phyloP scores from a whole-genome alignment of 352 stramenopile genomes.

The Blastocystis sp. region DNA sequence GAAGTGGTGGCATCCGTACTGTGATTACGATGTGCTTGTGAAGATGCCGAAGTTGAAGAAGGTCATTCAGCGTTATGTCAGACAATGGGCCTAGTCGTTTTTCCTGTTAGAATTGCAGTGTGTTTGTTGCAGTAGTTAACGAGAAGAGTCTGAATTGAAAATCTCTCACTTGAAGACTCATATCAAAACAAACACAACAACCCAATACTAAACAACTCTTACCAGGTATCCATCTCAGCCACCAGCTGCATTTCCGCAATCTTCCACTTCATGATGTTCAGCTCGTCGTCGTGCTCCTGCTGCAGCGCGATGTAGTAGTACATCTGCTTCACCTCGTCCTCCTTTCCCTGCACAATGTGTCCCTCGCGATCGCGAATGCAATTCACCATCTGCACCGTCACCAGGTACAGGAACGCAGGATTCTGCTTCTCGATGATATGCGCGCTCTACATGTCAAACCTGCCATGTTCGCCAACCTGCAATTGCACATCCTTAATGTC shows the following conservation, averaged over 20 bases:
- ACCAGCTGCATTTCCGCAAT: conserved; percentile 73
- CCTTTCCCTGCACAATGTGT: conserved; percentile 45
- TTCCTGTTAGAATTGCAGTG: too few species aligned
- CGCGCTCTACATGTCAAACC: conserved; percentile 37
- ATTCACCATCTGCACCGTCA: conserved; percentile 70
- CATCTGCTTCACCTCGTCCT: conserved; percentile 73
- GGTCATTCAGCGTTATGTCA: not conserved
- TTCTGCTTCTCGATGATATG: conserved; percentile 66
- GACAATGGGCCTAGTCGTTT: not conserved
- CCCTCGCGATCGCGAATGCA: conserved; percentile 60
- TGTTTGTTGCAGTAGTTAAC: not conserved
- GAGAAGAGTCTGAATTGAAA: too few species aligned
- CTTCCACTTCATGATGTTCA: conserved; percentile 73
- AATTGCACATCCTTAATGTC: conserved; percentile 60
- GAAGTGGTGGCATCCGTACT: not conserved
- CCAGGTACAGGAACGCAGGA: conserved; percentile 67
- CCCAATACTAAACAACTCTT: conserved; percentile 52
- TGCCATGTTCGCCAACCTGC: not conserved
- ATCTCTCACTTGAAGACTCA: too few species aligned
- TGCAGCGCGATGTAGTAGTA: conserved; percentile 74
- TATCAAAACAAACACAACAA: conserved; percentile 48
- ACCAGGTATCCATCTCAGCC: conserved; percentile 71
- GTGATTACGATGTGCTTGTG: not conserved
- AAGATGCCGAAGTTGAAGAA: not conserved
- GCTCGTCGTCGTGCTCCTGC: conserved; percentile 72